Percentiles rank a stretch among this genome's conserved stretches.
Conservation (phyloP, 805 yeast species). For the Starmerella vaccinii region DNA sequence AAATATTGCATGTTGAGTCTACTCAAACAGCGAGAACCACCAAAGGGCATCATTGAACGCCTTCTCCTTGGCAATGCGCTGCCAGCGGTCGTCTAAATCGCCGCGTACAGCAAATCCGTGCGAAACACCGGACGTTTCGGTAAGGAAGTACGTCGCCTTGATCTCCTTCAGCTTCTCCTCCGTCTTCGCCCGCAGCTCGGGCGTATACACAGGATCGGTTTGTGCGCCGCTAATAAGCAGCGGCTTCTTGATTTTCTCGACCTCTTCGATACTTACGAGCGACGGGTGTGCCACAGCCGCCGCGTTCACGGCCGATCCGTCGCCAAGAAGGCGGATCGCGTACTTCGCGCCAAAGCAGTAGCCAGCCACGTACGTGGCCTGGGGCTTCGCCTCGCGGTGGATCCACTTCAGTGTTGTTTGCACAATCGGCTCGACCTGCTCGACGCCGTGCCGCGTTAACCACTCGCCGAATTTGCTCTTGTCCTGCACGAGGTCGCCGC, state of each 20-base stretch:
- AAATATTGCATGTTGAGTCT: too few species aligned
- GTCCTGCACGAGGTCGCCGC: conserved; percentile 36
- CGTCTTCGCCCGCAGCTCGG: conserved; percentile 52
- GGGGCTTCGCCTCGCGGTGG: conserved; percentile 38
- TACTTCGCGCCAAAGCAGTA: conserved; percentile 80
- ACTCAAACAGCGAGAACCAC: conserved; percentile 20
- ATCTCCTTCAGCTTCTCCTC: conserved; percentile 48
- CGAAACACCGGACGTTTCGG: conserved; percentile 48
- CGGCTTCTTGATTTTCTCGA: conserved; percentile 52
- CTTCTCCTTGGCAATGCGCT: conserved; percentile 59
- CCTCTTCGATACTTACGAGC: conserved; percentile 53
- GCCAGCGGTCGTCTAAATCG: conserved; percentile 44
- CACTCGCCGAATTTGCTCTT: conserved; percentile 34
- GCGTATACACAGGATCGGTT: conserved; percentile 50
- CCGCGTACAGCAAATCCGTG: conserved; percentile 84
- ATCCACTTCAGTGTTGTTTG: conserved; percentile 40
- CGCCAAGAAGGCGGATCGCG: conserved; percentile 41
- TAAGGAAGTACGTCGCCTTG: conserved; percentile 48
- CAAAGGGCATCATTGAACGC: conserved; percentile 38
- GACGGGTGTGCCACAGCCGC: conserved; percentile 84
- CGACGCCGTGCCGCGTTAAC: conserved; percentile 44
- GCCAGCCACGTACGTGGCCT: conserved; percentile 45
- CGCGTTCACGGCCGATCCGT: conserved; percentile 34
- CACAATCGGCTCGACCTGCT: conserved; percentile 41
- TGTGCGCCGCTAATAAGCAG: conserved; percentile 67